Percentiles rank a stretch among this genome's conserved stretches.
These are phyloP conservation scores for Blastomyces gilchristii DNA, from an alignment of 2,329 filamentous ascomycete species.

Conservation along the genomic window DNA sequence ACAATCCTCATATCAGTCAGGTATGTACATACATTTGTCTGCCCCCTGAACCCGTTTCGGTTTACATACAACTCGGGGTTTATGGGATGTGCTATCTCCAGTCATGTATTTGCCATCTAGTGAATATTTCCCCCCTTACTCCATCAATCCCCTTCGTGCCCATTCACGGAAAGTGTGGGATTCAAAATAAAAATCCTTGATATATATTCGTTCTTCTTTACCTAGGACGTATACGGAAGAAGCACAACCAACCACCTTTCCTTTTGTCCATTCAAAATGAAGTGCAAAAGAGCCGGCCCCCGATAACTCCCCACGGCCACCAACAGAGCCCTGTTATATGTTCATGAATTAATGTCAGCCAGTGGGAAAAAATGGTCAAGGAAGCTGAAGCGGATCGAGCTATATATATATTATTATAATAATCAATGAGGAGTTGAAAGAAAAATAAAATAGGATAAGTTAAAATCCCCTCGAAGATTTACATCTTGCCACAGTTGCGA, in stretches of 20 bases:
- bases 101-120: background rate
- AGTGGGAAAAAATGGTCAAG: too few relatives aligned
- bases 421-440: too few relatives aligned
- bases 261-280: background rate
- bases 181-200: background rate
- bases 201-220: background rate
- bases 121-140: background rate
- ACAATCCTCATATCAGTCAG: too few relatives aligned
- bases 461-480: background rate
- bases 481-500: background rate
- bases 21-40: too few relatives aligned
- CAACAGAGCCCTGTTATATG: too few relatives aligned
- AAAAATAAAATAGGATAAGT: too few relatives aligned
- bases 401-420: too few relatives aligned
- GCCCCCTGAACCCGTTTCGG: background rate
- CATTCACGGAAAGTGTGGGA: too few relatives aligned
- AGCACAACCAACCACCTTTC: background rate
- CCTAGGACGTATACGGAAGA: background rate
- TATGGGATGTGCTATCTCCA: background rate
- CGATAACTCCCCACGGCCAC: background rate
- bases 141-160: background rate
- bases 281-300: background rate
- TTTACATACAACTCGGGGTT: background rate
- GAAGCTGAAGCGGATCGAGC: too few relatives aligned
- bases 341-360: too few relatives aligned